Percentiles rank a stretch among this genome's conserved stretches.
Conservation (phyloP, 805 yeast species). For the Scheffersomyces coipomensis region DNA sequence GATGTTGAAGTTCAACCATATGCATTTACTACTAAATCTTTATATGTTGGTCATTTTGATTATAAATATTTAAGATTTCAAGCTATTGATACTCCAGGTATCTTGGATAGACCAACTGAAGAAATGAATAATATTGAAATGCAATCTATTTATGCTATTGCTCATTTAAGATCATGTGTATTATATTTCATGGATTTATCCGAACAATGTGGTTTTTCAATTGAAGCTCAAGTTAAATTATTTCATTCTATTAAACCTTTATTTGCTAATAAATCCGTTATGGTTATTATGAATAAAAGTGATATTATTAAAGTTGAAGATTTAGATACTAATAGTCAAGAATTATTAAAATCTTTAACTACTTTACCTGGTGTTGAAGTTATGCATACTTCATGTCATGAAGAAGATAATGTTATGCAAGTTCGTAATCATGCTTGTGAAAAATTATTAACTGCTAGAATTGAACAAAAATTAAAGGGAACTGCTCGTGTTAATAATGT, state of each 20-base stretch:
- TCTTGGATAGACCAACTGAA: slow-evolving; percentile 96
- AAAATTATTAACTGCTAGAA: slow-evolving; percentile 89
- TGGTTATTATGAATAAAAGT: slow-evolving; percentile 93
- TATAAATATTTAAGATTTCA: slow-evolving; percentile 96
- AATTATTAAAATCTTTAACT: slow-evolving; percentile 61
- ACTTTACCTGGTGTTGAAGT: slow-evolving; percentile 82
- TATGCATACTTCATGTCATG: slow-evolving; percentile 89
- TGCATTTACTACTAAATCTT: slow-evolving; percentile 96
- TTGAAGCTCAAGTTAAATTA: slow-evolving; percentile 95
- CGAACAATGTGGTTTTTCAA: slow-evolving; percentile 98
- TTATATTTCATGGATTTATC: slow-evolving; percentile 97
- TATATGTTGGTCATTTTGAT: slow-evolving; percentile 98
- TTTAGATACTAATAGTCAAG: slow-evolving; percentile 72
- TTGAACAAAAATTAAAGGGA: slow-evolving; percentile 94
- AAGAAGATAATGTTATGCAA: slow-evolving; percentile 92
- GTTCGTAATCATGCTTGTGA: slow-evolving; percentile 98
- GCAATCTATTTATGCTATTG: slow-evolving; percentile 99
- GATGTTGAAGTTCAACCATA: slow-evolving; percentile 99
- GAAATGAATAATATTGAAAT: slow-evolving; percentile 99
- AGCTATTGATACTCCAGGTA: slow-evolving; percentile 99
- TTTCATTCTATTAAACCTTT: slow-evolving; percentile 97
- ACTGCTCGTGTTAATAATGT: slow-evolving; percentile 85
- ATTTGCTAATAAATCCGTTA: slow-evolving; percentile 93
- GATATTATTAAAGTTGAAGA: slow-evolving; percentile 88
- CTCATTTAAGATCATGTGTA: slow-evolving; percentile 95